phyloP scores from a whole-genome alignment of 2,329 filamentous ascomycete species.

The Paradendryphiella salina region DNA sequence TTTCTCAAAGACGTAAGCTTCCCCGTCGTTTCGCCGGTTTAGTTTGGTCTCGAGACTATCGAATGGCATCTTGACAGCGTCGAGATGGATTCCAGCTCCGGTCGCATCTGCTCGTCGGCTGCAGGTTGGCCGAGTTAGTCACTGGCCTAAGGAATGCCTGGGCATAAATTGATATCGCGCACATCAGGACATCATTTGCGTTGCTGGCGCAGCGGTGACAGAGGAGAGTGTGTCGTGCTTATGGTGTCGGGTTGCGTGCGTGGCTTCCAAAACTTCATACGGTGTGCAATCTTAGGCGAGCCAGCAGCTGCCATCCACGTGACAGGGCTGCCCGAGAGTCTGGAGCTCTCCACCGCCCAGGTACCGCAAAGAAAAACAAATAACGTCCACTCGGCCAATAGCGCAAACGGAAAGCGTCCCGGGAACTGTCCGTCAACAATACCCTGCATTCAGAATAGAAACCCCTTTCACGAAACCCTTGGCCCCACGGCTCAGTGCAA shows the following conservation, averaged over 20 bases:
- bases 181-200: not conserved
- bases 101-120: constrained; percentile 1
- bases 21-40: not conserved
- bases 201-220: not conserved
- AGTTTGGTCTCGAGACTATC: not conserved
- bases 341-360: not conserved
- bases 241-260: not conserved
- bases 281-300: not conserved
- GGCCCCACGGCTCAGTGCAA: not conserved
- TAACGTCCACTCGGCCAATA: not conserved
- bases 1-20: not conserved
- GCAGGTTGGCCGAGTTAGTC: not conserved
- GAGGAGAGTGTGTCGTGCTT: not conserved
- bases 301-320: not conserved
- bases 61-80: not conserved
- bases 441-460: constrained; percentile 8
- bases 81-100: not conserved
- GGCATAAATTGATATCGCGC: not conserved
- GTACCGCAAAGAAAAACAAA: not conserved
- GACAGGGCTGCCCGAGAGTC: not conserved
- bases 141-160: not conserved
- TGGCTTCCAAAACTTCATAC: not conserved
- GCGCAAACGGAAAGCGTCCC: not conserved
- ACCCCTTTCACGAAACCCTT: not conserved
- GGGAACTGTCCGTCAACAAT: not conserved